Percentiles rank a stretch among this genome's conserved stretches.
Conservation (phyloP, 441 rosid genomes). For the Geranium incanum region DNA sequence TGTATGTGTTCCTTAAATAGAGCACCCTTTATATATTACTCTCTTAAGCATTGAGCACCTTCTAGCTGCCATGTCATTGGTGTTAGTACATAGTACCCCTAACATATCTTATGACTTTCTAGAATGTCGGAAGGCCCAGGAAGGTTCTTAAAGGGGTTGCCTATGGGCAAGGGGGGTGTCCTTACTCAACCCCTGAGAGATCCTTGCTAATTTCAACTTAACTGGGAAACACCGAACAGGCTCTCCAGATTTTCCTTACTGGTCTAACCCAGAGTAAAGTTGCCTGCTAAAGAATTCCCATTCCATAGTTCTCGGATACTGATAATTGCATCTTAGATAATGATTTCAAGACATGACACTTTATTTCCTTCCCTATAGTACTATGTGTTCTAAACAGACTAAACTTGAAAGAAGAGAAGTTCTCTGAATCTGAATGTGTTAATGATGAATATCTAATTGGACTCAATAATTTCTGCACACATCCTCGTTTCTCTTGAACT, state of each 20-base stretch:
- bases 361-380: background rate
- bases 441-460: background rate
- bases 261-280: background rate
- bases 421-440: background rate
- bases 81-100: background rate
- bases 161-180: background rate
- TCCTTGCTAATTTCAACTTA: background rate
- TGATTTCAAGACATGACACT: background rate
- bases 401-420: background rate
- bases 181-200: background rate
- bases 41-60: background rate
- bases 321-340: background rate
- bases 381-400: background rate
- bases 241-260: background rate
- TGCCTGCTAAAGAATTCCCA: background rate
- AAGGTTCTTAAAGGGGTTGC: background rate
- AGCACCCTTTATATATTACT: background rate
- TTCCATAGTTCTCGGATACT: background rate
- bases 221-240: background rate
- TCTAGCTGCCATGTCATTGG: constrained; percentile 5
- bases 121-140: background rate
- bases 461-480: background rate
- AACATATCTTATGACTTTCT: background rate
- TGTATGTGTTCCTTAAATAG: background rate
- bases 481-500: constrained; percentile 7